Evolutionary conservation across 305 asterid species (phyloP).

Genomic region (Plantago rigida): DNA sequence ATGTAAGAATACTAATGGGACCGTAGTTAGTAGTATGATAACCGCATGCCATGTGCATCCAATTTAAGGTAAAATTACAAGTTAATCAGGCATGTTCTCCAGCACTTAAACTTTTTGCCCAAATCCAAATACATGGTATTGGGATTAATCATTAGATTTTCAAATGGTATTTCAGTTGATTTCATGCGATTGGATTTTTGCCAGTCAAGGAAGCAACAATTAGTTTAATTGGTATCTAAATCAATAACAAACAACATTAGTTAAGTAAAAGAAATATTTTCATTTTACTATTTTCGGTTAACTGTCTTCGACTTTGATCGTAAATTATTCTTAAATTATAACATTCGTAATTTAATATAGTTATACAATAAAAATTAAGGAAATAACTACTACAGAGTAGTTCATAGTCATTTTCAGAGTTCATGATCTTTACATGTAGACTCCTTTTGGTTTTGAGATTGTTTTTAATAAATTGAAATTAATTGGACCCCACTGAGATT

Average conservation of each 20-base stretch:
- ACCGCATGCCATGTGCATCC: slow-evolving; percentile 50
- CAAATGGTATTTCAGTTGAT: background rate
- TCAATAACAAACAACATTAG: slow-evolving; percentile 23
- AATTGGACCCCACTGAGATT: too few relatives aligned
- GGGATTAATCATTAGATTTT: slow-evolving; percentile 14
- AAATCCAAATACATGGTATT: slow-evolving; percentile 35
- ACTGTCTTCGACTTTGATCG: too few relatives aligned
- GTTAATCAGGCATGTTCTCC: slow-evolving; percentile 37
- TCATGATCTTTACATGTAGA: too few relatives aligned
- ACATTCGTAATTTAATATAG: too few relatives aligned
- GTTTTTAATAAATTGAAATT: too few relatives aligned
- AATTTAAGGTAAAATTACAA: slow-evolving; percentile 28
- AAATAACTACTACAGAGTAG: too few relatives aligned
- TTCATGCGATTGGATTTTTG: slow-evolving; percentile 22
- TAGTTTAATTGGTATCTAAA: slow-evolving; percentile 23
- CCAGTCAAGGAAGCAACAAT: slow-evolving; percentile 13
- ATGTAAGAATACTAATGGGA: slow-evolving; percentile 29
- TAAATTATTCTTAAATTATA: too few relatives aligned
- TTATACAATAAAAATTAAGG: too few relatives aligned
- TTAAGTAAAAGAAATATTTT: too few relatives aligned
- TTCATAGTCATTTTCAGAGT: too few relatives aligned
- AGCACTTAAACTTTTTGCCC: slow-evolving; percentile 20
- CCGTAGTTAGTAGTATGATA: slow-evolving; percentile 27
- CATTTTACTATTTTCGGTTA: too few relatives aligned
- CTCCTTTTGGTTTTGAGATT: too few relatives aligned